phyloP scores from a whole-genome alignment of 192 early-diverging fungal genomes.

The Blastocladiella britannica region DNA sequence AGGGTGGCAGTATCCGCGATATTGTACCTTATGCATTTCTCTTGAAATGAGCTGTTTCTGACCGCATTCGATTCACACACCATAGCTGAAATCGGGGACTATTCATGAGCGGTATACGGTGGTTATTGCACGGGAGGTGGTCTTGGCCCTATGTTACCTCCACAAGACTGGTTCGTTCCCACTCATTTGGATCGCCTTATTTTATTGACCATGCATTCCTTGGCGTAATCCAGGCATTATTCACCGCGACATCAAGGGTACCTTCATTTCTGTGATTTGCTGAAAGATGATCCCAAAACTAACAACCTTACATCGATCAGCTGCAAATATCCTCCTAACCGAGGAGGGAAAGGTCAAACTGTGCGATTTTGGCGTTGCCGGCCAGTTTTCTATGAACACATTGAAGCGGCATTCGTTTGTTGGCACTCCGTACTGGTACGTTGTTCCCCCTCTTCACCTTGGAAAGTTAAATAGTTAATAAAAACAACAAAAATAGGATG shows the following conservation, averaged over 20 bases:
- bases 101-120: slow-evolving; percentile 80
- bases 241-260: slow-evolving; percentile 94
- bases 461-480: no score
- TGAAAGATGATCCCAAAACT: no score
- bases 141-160: slow-evolving; percentile 73
- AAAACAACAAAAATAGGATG: slow-evolving; percentile 73
- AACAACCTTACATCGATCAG: neutral
- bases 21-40: slow-evolving; percentile 28
- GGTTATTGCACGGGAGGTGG: slow-evolving; percentile 69
- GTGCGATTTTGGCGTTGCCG: slow-evolving; percentile 91
- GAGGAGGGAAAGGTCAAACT: slow-evolving; percentile 72
- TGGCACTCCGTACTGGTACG: slow-evolving; percentile 45
- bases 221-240: no score
- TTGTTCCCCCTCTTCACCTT: no score
- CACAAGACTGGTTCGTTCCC: no score
- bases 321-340: slow-evolving; percentile 64
- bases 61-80: no score
- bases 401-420: slow-evolving; percentile 81
- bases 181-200: no score
- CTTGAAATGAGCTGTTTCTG: no score
- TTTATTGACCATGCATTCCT: no score
- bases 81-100: slow-evolving; percentile 49
- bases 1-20: slow-evolving; percentile 69
- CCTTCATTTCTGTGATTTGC: no score
- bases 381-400: slow-evolving; percentile 52